Percentiles rank a stretch among this genome's conserved stretches.
phyloP scores from a whole-genome alignment of 768 basidiomycete species.

The Leccinellum luteum region DNA sequence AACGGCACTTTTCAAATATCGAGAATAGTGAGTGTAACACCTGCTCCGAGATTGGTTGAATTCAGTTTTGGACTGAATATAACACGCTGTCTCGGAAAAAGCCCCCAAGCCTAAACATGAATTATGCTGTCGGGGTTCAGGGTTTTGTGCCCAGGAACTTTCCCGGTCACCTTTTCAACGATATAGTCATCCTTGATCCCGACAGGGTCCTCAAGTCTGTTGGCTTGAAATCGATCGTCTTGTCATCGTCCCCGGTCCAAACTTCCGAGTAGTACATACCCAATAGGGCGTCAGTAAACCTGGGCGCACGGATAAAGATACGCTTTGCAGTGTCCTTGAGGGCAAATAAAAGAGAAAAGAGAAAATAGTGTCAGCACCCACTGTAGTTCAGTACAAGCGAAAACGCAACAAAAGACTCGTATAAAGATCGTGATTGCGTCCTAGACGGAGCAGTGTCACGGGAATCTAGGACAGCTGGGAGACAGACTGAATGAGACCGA shows the following conservation, averaged over 20 bases:
- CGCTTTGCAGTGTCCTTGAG: not conserved
- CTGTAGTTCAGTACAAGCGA: not conserved
- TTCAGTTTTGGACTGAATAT: not conserved
- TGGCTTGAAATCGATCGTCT: not conserved
- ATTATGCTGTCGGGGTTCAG: not conserved
- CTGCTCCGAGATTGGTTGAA: not conserved
- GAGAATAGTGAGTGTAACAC: not conserved
- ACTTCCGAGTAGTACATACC: not conserved
- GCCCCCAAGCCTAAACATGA: not conserved
- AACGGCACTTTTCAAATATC: not conserved
- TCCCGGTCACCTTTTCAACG: not conserved
- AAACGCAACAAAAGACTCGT: not conserved
- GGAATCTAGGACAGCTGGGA: not conserved
- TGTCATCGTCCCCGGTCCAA: not conserved
- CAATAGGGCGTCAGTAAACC: not conserved
- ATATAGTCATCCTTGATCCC: not conserved
- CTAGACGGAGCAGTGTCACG: not conserved
- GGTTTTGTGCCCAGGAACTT: not conserved
- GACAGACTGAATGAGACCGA: not conserved
- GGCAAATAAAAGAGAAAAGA: not conserved
- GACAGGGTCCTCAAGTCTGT: not conserved
- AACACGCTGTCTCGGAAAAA: not conserved
- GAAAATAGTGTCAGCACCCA: not conserved
- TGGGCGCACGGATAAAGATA: not conserved
- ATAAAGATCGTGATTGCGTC: not conserved